A percentile compares a stretch with the other conserved stretches of the same genome.
These are phyloP conservation scores for Trichoderma simmonsii DNA, from an alignment of 2,329 filamentous ascomycete genomes.

Conservation along the genomic window DNA sequence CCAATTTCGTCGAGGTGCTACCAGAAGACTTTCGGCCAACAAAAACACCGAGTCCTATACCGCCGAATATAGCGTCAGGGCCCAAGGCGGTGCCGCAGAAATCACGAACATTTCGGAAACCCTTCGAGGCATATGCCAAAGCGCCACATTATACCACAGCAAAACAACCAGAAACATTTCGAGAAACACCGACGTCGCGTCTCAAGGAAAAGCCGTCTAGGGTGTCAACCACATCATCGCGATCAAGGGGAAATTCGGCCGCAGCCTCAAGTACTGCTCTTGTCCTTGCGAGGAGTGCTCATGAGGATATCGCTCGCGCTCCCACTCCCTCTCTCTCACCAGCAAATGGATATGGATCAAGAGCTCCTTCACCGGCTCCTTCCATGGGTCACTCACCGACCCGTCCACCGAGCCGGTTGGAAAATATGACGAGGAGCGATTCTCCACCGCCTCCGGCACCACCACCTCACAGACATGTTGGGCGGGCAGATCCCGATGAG, in stretches of 20 bases:
- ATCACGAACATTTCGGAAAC: conserved; percentile 62
- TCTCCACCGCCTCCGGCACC: conserved; percentile 79
- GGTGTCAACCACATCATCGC: conserved; percentile 25
- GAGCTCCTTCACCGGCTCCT: conserved; percentile 18
- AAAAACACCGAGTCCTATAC: conserved; percentile 58
- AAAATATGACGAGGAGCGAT: conserved; percentile 40
- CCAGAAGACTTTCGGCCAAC: conserved; percentile 80
- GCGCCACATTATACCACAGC: conserved; percentile 64
- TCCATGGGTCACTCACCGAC: conserved; percentile 19
- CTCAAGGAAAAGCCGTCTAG: conserved; percentile 26
- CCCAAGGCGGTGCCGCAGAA: conserved; percentile 56
- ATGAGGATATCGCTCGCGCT: conserved; percentile 22
- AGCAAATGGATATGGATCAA: conserved; percentile 29
- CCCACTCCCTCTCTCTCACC: conserved; percentile 24
- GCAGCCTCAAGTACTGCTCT: conserved; percentile 23
- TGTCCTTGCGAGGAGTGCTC: conserved; percentile 29
- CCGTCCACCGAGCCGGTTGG: conserved; percentile 26
- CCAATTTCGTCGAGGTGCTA: conserved; percentile 93
- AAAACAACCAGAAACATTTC: conserved; percentile 57
- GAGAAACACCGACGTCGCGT: conserved; percentile 44
- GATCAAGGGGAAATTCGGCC: conserved; percentile 22
- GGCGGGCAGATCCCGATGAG: conserved; percentile 26
- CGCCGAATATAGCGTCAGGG: conserved; percentile 52
- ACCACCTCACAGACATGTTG: conserved; percentile 72
- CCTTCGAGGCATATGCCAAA: conserved; percentile 65